Base-by-base conservation (phyloP, 352 stramenopile genomes). In the Phytophthora tubulina region DNA sequence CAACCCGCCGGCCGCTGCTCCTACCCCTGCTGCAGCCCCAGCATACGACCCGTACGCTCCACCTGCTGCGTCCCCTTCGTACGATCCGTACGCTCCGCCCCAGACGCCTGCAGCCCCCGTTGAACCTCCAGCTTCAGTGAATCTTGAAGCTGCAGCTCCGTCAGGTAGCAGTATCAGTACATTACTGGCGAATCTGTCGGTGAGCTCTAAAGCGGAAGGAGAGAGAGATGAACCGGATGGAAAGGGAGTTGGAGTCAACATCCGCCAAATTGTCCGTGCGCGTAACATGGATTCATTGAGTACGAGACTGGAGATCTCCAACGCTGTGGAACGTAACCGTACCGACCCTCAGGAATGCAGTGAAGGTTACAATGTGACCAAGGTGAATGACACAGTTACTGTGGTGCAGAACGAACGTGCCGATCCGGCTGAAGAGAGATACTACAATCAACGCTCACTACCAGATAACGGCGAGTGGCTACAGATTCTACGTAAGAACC, bases 261-360 rank as follows among this genome's bases (percentile, higher is more conserved):
- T 96, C 41, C 82, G 78, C 53, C 79, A 76, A 33, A 74, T 94
- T 27, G 56, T 82, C 7, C 73, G 68, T 6, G 69, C 85, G 32
- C 86, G 86, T 8, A 86, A 90, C 63, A 94, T 96, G 85, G 86
- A 94, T 65, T 90, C 86, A 41, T 45, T 96, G 15, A 81, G 77
- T 32, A 88, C 87, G 32, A 82, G 82, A n/a, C 59, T 94, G 35
- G 77, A 83, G 68, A 96, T 96, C 53, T 92, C 88, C 3, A 78
- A 75, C 10, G 86, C 84, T 0, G 75, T 96, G 32, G 85, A 94
- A 33, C 71, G 79, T 15, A 96, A 93, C 76, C 79, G 83, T 21
- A 74, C 63, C 35, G 56, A 80, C 9, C 84, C 88, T 1, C 69
- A 79, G 33, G 81, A 96, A 39, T 72, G 73, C 14, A 73, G 79